phyloP scores from a whole-genome alignment of 345 rosid species.

The Theobroma cacao region DNA sequence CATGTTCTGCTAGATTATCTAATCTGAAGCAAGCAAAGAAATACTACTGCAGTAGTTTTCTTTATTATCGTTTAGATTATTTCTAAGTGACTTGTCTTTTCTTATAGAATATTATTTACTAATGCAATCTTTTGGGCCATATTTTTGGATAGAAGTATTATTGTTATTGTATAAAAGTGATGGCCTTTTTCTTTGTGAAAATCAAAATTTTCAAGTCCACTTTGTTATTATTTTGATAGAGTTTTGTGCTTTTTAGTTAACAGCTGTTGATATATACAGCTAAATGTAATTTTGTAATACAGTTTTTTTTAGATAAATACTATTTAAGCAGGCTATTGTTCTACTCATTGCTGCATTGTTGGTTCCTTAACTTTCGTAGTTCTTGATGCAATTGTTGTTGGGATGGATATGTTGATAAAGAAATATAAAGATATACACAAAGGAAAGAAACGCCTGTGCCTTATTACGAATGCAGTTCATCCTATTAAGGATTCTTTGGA shows the following conservation, averaged over 20 bases:
- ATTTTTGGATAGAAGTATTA: not conserved
- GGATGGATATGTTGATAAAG: slow-evolving; percentile 93
- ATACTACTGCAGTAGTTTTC: not conserved
- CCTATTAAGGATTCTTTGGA: slow-evolving; percentile 72
- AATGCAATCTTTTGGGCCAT: not conserved
- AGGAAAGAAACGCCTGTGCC: slow-evolving; percentile 84
- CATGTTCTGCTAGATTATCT: slow-evolving; percentile 8
- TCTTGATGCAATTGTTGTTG: slow-evolving; percentile 91
- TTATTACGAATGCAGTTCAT: slow-evolving; percentile 66
- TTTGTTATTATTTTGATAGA: slow-evolving; percentile 2
- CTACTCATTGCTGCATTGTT: not conserved
- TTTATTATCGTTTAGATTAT: not conserved
- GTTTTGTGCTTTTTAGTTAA: not conserved
- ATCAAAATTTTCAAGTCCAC: not conserved
- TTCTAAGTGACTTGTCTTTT: not conserved
- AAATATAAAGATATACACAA: slow-evolving; percentile 51
- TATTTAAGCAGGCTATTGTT: not conserved
- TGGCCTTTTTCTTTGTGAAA: not conserved
- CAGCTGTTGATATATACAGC: not conserved
- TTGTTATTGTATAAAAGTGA: not conserved
- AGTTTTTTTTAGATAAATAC: not conserved
- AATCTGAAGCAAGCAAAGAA: not conserved
- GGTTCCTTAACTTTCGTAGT: slow-evolving; percentile 65
- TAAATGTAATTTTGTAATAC: not conserved
- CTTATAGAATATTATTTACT: not conserved